These are phyloP conservation scores for Fraxinus sp. DNA, from an alignment of 305 asterid genomes.

Conservation along the genomic window DNA sequence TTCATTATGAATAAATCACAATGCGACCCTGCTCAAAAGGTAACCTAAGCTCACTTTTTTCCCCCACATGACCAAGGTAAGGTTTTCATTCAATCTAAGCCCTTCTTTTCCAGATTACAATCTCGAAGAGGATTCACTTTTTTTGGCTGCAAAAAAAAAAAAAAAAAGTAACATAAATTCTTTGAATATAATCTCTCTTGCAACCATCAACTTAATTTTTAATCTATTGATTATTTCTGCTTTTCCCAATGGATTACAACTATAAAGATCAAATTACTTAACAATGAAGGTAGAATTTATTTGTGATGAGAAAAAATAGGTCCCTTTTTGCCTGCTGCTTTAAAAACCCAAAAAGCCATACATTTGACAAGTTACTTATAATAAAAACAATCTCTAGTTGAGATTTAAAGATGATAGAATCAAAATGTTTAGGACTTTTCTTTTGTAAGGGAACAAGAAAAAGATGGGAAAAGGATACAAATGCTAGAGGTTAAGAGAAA, in stretches of 20 bases:
- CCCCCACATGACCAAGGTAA: not conserved
- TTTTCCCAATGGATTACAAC: conserved; percentile 35
- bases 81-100: not conserved
- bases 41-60: not conserved
- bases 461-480: conserved; percentile 25
- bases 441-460: conserved; percentile 17
- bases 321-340: conserved; percentile 31
- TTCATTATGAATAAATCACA: conserved; percentile 5
- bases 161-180: not conserved
- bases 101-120: not conserved
- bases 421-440: conserved; percentile 20
- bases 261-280: conserved; percentile 25
- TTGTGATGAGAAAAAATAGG: conserved; percentile 43
- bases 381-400: conserved; percentile 16
- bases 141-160: conserved; percentile 7
- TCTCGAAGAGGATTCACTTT: not conserved
- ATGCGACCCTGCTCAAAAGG: conserved; percentile 21
- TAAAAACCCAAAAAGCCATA: conserved; percentile 32
- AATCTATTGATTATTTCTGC: conserved; percentile 5
- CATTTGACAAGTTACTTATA: conserved; percentile 14
- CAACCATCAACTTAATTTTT: not conserved
- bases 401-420: conserved; percentile 23
- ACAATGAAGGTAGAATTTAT: conserved; percentile 30
- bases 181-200: not conserved
- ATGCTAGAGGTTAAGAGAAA: conserved; percentile 33